A percentile compares a stretch with the other conserved stretches of the same genome.
Conservation (phyloP, 129 eudicot species). For the Deinandra increscens region DNA sequence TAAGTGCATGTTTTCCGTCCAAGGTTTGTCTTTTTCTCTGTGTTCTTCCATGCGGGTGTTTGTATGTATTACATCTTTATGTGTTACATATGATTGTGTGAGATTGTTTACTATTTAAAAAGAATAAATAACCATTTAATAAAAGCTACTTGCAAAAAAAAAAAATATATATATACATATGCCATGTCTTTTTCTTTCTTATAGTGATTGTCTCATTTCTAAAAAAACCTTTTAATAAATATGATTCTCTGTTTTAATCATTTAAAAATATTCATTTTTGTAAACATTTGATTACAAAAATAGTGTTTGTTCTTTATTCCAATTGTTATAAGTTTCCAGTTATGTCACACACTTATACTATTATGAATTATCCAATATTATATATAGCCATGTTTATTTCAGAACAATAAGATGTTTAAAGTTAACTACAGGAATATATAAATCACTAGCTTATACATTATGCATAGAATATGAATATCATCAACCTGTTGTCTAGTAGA, state of each 20-base stretch:
- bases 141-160: not conserved
- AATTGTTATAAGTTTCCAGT: constrained; percentile 7
- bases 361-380: no score
- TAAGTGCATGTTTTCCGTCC: constrained; percentile 2
- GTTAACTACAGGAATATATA: no score
- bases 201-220: constrained; percentile 22
- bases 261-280: constrained; percentile 2
- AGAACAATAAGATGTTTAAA: no score
- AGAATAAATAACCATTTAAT: not conserved
- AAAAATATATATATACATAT: no score
- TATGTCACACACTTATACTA: constrained; percentile 12
- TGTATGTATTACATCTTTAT: not conserved
- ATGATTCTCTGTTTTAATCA: not conserved
- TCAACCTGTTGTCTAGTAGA: no score
- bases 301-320: constrained; percentile 19
- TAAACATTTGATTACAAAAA: constrained; percentile 1
- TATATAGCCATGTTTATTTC: no score
- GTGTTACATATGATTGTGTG: not conserved
- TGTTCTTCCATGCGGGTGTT: not conserved
- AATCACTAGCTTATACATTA: no score
- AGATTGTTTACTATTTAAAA: no score
- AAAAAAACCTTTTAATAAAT: constrained; percentile 10
- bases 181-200: constrained; percentile 12
- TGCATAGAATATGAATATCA: no score
- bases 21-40: not conserved